phyloP scores from a whole-genome alignment of 371 early-diverging fungal genomes.

The Rhizopus microsporus region DNA sequence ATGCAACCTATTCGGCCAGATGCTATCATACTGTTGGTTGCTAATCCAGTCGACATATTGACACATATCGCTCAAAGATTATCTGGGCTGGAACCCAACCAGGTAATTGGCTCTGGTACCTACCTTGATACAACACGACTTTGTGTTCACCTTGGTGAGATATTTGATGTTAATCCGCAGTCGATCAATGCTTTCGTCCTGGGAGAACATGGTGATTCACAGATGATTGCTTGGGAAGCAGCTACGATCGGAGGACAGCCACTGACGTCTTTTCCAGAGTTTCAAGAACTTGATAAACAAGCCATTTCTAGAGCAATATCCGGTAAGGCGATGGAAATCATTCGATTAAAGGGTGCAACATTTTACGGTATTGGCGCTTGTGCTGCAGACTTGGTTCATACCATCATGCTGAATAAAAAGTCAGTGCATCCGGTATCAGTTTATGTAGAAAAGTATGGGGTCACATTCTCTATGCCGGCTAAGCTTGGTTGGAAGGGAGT shows the following conservation, averaged over 20 bases:
- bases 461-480: constrained; percentile 73
- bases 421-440: constrained; percentile 69
- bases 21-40: constrained; percentile 75
- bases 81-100: constrained; percentile 72
- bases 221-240: constrained; percentile 82
- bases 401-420: constrained; percentile 66
- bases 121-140: constrained; percentile 82
- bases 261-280: constrained; percentile 62
- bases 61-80: constrained; percentile 82
- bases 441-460: constrained; percentile 60
- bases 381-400: constrained; percentile 68
- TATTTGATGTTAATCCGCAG: constrained; percentile 63
- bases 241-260: constrained; percentile 77
- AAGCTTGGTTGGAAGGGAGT: constrained; percentile 75
- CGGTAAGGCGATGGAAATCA: constrained; percentile 83
- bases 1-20: constrained; percentile 76
- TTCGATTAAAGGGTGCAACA: constrained; percentile 84
- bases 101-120: constrained; percentile 89
- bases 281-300: constrained; percentile 56
- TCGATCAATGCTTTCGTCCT: constrained; percentile 82
- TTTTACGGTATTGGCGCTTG: constrained; percentile 88
- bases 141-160: constrained; percentile 62
- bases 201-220: constrained; percentile 89
- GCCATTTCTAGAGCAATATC: constrained; percentile 57
- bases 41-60: constrained; percentile 85